Evolutionary conservation across 2,329 filamentous ascomycete genomes (phyloP).

Genomic region (Aspergillus niger): DNA sequence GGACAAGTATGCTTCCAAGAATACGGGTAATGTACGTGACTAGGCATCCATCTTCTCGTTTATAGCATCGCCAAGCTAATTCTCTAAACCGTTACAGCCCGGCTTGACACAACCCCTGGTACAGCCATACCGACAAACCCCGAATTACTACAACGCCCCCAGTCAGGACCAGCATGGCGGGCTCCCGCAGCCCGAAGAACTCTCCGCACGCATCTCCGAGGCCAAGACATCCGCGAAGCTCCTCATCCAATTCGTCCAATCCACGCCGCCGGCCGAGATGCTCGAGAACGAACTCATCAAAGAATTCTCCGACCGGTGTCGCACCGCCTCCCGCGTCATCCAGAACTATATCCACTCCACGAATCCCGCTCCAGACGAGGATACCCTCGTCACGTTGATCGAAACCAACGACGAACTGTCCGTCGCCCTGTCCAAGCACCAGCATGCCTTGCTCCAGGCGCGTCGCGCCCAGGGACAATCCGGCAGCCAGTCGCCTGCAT

Average conservation of each 20-base stretch:
- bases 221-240: slow-evolving; percentile 87
- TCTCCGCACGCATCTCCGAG: slow-evolving; percentile 83
- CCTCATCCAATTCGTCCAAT: slow-evolving; percentile 87
- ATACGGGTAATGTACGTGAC: slow-evolving; percentile 41
- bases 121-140: slow-evolving; percentile 32
- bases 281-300: slow-evolving; percentile 83
- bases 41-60: not conserved
- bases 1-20: slow-evolving; percentile 54
- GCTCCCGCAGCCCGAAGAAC: slow-evolving; percentile 70
- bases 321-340: slow-evolving; percentile 75
- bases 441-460: slow-evolving; percentile 70
- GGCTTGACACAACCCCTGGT: slow-evolving; percentile 10
- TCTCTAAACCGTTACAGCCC: slow-evolving; percentile 8
- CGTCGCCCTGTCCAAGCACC: slow-evolving; percentile 78
- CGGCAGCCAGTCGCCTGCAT: slow-evolving; percentile 23
- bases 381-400: slow-evolving; percentile 90
- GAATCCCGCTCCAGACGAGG: slow-evolving; percentile 81
- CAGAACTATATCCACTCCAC: slow-evolving; percentile 82
- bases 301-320: slow-evolving; percentile 87
- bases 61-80: slow-evolving; percentile 1
- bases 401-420: slow-evolving; percentile 92
- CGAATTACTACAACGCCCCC: slow-evolving; percentile 30
- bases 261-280: slow-evolving; percentile 75
- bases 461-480: slow-evolving; percentile 43
- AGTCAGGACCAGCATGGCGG: slow-evolving; percentile 51